Evolutionary conservation across 768 basidiomycete species (phyloP).

Genomic region (Thelephora aurantiotincta): DNA sequence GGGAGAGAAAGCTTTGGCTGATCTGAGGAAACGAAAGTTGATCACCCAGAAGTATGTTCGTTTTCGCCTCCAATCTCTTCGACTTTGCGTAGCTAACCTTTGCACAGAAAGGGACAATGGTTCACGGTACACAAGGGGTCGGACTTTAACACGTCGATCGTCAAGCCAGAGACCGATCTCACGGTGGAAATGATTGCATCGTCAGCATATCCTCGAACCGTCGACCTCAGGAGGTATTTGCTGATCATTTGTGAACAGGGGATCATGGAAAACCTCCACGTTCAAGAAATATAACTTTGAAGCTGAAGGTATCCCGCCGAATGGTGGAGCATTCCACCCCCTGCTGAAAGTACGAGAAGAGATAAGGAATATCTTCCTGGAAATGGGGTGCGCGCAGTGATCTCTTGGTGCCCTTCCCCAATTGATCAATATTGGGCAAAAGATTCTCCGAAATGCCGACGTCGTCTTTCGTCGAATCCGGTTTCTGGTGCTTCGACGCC

Average conservation of each 20-base stretch:
- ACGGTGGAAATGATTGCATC: slow-evolving; percentile 90
- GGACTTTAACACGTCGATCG: slow-evolving; percentile 79
- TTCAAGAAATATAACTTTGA: slow-evolving; percentile 99
- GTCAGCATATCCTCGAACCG: slow-evolving; percentile 30
- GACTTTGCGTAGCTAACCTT: neutral
- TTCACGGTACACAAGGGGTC: slow-evolving; percentile 79
- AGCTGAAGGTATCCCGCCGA: slow-evolving; percentile 81
- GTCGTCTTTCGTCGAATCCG: slow-evolving; percentile 87
- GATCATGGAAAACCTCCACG: slow-evolving; percentile 82
- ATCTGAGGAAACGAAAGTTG: slow-evolving; percentile 86
- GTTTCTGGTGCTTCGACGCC: slow-evolving; percentile 99
- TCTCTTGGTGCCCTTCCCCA: neutral
- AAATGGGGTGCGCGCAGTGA: slow-evolving; percentile 74
- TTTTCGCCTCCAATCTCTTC: neutral
- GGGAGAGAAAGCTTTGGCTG: slow-evolving; percentile 74
- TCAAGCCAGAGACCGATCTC: slow-evolving; percentile 91
- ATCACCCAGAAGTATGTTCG: slow-evolving; percentile 56
- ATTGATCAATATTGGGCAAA: neutral
- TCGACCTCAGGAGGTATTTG: neutral
- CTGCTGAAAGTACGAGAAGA: slow-evolving; percentile 96
- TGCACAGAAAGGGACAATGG: slow-evolving; percentile 82
- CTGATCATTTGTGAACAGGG: slow-evolving; percentile 32
- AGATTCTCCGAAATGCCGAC: slow-evolving; percentile 99
- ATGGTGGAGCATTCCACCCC: slow-evolving; percentile 89
- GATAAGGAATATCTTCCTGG: slow-evolving; percentile 93